These are phyloP conservation scores for Pseudocercospora crystallina DNA, from an alignment of 2,329 filamentous ascomycete genomes.

Conservation along the genomic window DNA sequence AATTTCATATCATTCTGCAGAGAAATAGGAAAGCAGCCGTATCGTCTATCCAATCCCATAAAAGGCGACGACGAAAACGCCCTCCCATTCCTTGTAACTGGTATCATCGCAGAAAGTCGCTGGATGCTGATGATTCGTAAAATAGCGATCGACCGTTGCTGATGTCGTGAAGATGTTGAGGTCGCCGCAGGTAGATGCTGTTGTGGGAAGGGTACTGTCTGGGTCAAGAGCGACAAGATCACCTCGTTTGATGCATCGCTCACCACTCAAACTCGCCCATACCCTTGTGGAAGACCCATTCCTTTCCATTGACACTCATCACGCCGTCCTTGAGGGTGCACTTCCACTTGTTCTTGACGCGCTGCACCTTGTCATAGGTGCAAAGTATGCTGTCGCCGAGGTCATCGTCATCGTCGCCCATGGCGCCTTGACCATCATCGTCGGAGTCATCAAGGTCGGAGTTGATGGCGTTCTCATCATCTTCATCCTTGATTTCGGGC, in stretches of 20 bases:
- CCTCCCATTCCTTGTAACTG: no score
- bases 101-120: no score
- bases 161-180: no score
- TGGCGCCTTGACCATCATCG: slow-evolving; percentile 59
- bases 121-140: no score
- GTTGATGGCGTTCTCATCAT: slow-evolving; percentile 94
- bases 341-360: slow-evolving; percentile 98
- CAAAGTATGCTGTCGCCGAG: slow-evolving; percentile 90
- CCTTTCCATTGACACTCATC: slow-evolving; percentile 86
- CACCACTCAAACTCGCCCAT: slow-evolving; percentile 98
- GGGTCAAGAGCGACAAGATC: background rate
- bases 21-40: no score
- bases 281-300: slow-evolving; percentile 95
- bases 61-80: no score
- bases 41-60: no score
- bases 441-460: slow-evolving; percentile 96
- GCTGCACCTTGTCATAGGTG: slow-evolving; percentile 98
- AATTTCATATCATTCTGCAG: no score
- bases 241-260: no score
- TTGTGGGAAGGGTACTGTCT: background rate
- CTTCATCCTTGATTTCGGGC: slow-evolving; percentile 45
- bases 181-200: no score
- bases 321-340: slow-evolving; percentile 97
- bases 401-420: slow-evolving; percentile 69
- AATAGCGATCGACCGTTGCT: no score